Percentiles rank a stretch among this genome's conserved stretches.
Evolutionary conservation across 768 basidiomycete genomes (phyloP).

Genomic region (Mycena rosella): DNA sequence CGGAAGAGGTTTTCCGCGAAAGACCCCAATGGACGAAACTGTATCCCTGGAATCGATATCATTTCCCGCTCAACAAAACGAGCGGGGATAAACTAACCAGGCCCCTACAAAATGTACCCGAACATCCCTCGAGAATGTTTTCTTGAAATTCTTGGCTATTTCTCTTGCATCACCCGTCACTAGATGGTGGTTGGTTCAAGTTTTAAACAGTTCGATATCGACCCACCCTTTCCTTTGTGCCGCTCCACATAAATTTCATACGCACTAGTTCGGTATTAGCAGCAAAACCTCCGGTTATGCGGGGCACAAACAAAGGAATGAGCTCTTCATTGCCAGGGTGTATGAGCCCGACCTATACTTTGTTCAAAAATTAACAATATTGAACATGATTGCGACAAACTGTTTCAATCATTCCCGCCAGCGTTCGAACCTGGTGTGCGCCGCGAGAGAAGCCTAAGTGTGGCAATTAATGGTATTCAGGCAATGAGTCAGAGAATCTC

Average conservation of each 20-base stretch:
- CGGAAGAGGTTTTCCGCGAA: no score
- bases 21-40: no score
- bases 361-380: background rate
- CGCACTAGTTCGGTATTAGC: conserved; percentile 2
- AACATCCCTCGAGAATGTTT: conserved; percentile 8
- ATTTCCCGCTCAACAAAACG: no score
- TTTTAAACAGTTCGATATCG: no score
- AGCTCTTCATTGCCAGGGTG: conserved; percentile 52
- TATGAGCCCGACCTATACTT: conserved; percentile 51
- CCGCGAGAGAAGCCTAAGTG: conserved; percentile 48
- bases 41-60: no score
- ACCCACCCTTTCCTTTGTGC: conserved; percentile 6
- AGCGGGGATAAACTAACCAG: conserved; percentile 1
- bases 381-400: conserved; percentile 28
- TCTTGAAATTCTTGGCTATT: conserved; percentile 14
- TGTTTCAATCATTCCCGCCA: conserved; percentile 45
- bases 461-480: conserved; percentile 18
- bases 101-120: conserved; percentile 13
- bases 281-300: background rate
- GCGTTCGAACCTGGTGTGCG: conserved; percentile 48
- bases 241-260: conserved; percentile 24
- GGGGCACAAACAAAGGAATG: conserved; percentile 49
- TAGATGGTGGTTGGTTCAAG: background rate
- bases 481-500: background rate
- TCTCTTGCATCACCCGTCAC: background rate